Conservation (phyloP, 2,329 filamentous ascomycete genomes). For the Phialophora verrucosa region DNA sequence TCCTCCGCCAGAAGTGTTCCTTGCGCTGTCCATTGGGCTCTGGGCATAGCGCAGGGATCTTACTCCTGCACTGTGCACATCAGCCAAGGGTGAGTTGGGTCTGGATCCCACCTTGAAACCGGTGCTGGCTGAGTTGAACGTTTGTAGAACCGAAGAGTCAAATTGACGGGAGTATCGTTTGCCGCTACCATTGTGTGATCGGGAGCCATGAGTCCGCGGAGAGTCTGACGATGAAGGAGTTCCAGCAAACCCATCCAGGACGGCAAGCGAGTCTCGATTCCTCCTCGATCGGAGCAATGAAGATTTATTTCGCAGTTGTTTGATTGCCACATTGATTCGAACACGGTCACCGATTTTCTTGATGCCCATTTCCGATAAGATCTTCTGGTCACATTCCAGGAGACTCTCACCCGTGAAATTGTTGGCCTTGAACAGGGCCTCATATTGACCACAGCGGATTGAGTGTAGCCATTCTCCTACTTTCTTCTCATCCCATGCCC, state of each 20-base stretch:
- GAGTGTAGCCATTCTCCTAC: slow-evolving; percentile 89
- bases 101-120: slow-evolving; percentile 65
- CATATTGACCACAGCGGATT: slow-evolving; percentile 93
- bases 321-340: slow-evolving; percentile 83
- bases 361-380: slow-evolving; percentile 96
- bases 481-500: slow-evolving; percentile 67
- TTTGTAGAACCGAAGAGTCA: slow-evolving; percentile 46
- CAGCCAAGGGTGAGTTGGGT: slow-evolving; percentile 72
- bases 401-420: slow-evolving; percentile 98
- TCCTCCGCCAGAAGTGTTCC: slow-evolving; percentile 57
- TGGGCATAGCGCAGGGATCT: slow-evolving; percentile 66
- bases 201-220: slow-evolving; percentile 65
- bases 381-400: slow-evolving; percentile 94
- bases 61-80: slow-evolving; percentile 58
- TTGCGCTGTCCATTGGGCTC: slow-evolving; percentile 61
- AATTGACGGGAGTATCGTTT: slow-evolving; percentile 65
- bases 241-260: slow-evolving; percentile 68
- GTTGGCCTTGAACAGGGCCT: slow-evolving; percentile 85
- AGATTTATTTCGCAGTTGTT: slow-evolving; percentile 77
- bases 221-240: slow-evolving; percentile 69
- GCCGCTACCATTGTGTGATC: slow-evolving; percentile 57
- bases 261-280: slow-evolving; percentile 85
- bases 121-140: slow-evolving; percentile 50
- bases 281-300: slow-evolving; percentile 80
- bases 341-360: slow-evolving; percentile 97